Evolutionary conservation across 495 filamentous ascomycete species (phyloP).

Genomic region (Hypoxylon subgilvum): DNA sequence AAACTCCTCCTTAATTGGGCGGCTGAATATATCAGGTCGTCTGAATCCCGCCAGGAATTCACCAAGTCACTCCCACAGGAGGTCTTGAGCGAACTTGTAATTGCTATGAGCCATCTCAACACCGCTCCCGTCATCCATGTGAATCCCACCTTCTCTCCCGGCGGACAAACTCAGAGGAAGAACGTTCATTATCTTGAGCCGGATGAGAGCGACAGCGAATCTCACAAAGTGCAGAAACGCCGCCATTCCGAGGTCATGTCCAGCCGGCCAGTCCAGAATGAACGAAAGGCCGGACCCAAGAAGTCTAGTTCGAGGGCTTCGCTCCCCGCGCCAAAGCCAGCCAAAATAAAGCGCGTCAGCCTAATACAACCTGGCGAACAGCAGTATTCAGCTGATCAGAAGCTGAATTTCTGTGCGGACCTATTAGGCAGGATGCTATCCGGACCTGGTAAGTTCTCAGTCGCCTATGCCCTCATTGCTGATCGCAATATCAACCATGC

Average conservation of each 20-base stretch:
- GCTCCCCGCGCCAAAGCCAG: conserved; percentile 40
- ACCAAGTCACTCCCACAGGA: conserved; percentile 60
- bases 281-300: conserved; percentile 29
- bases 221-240: conserved; percentile 44
- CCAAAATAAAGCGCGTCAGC: conserved; percentile 40
- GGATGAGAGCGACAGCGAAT: conserved; percentile 41
- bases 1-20: conserved; percentile 61
- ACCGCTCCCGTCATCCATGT: conserved; percentile 39
- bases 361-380: conserved; percentile 21
- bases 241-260: conserved; percentile 45
- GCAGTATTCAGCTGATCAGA: conserved; percentile 49
- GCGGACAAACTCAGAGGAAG: conserved; percentile 37
- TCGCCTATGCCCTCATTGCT: too few relatives aligned
- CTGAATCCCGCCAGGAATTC: conserved; percentile 56
- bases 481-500: background rate
- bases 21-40: conserved; percentile 61
- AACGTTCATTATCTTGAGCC: conserved; percentile 49
- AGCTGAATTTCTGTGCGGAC: conserved; percentile 58
- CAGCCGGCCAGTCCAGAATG: conserved; percentile 21
- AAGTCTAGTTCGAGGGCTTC: conserved; percentile 38
- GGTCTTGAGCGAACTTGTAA: conserved; percentile 60
- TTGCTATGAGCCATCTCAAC: conserved; percentile 60
- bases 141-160: conserved; percentile 25
- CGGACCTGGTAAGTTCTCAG: conserved; percentile 55
- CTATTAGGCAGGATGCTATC: conserved; percentile 60